Evolutionary conservation across 1,284 basidiomycete species (phyloP), one percentile per base, ranked within the genome.

Genomic region (Neolentinus lepideus): DNA sequence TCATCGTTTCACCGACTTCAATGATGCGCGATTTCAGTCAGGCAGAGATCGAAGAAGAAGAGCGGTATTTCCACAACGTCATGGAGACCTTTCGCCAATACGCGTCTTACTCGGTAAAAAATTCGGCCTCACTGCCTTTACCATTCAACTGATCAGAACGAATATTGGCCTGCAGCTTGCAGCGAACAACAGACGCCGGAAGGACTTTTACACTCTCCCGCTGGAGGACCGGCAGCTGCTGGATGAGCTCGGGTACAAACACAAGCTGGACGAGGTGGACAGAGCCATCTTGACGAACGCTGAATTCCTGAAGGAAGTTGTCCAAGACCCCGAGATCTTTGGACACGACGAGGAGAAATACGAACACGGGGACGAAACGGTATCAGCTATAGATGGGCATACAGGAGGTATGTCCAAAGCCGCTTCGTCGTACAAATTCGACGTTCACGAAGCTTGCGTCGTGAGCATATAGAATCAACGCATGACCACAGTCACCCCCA

Each of bases 291-390:
- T 83, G 45, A 75, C 69, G 46, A 92, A 92, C 61, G 84, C 85
- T 1, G 71, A 82, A 27, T 90, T 92, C 66, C 65, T 92, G 56
- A 69, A 75, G 16, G 68, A 77, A 58, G 83, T 92, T 56, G 80
- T 88, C 16, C 81, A 78, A 11, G 76, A 86, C 67, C 84, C 88
- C 0, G 83, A 85, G 62, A 90, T 91, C 45, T 91, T 91, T 64
- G 84, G 81, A 11, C 77, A 81, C 59, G 47, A 74, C 1, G 70
- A 67, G 12, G 63, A 64, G 4, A 71, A 66, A 9, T 65, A 64
- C 10, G 67, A 67, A n/a, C 67, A 65, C 19, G 71, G 68, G 1
- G 63, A 63, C 1, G 65, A 63, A 12, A 4, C 12, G 29, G 29
- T 31, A 12, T 51, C 50, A 51, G 46, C 19, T 52, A 36, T 11